A percentile compares a stretch with the other conserved stretches of the same genome.
These are phyloP conservation scores for Wallemia mellicola DNA, from an alignment of 1,284 basidiomycete genomes.

Conservation along the genomic window DNA sequence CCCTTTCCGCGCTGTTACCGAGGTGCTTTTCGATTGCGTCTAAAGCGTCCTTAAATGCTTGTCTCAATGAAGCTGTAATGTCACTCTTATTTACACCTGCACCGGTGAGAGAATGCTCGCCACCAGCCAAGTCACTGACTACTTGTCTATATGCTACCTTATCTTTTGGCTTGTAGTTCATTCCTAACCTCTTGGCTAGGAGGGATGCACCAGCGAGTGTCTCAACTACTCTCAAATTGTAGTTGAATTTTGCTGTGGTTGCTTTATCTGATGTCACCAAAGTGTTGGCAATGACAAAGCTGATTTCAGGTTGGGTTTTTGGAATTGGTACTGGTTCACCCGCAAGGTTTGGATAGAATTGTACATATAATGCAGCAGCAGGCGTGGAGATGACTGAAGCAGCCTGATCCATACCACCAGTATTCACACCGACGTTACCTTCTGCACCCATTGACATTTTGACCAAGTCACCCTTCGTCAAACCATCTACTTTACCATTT, in stretches of 20 bases:
- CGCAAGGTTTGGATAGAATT: constrained; percentile 42
- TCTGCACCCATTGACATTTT: constrained; percentile 50
- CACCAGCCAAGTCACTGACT: background rate
- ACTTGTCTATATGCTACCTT: constrained; percentile 2
- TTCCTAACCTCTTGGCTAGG: constrained; percentile 27
- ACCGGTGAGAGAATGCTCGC: background rate
- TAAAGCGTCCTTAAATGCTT: constrained; percentile 22
- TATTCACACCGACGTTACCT: constrained; percentile 34
- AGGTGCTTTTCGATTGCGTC: constrained; percentile 24
- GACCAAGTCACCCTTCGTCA: constrained; percentile 37
- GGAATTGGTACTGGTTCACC: constrained; percentile 29
- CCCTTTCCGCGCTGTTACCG: constrained; percentile 16
- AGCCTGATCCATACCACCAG: constrained; percentile 40
- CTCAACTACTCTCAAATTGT: constrained; percentile 67
- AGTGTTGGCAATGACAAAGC: constrained; percentile 55
- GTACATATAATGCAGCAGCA: constrained; percentile 40
- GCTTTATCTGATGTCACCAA: constrained; percentile 56
- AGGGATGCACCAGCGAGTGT: constrained; percentile 45
- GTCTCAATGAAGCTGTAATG: constrained; percentile 14
- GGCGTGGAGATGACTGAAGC: constrained; percentile 42
- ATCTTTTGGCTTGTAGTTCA: constrained; percentile 15
- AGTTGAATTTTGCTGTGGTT: constrained; percentile 37
- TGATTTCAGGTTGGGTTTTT: constrained; percentile 11
- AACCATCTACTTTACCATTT: constrained; percentile 29
- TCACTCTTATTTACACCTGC: background rate